phyloP scores from a whole-genome alignment of 768 basidiomycete genomes.

The Suillus brevipes region DNA sequence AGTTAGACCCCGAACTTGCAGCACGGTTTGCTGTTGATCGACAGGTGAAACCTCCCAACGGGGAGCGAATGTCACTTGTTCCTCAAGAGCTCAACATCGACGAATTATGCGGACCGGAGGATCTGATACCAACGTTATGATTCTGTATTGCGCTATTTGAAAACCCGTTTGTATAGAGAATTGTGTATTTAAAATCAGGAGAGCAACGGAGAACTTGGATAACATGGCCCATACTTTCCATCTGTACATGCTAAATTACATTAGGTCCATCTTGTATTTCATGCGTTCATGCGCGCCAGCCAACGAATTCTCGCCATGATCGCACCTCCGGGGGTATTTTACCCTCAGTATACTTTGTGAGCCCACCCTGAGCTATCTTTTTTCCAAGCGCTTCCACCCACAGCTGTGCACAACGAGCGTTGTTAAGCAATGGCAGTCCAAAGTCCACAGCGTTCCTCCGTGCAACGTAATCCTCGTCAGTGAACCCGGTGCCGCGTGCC shows the following conservation, averaged over 20 bases:
- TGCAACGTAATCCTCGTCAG: constrained; percentile 96
- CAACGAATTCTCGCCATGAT: constrained; percentile 91
- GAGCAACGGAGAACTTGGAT: background rate
- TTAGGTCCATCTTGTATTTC: background rate
- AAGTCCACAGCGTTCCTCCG: constrained; percentile 97
- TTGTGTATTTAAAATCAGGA: background rate
- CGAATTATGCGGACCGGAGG: constrained; percentile 50
- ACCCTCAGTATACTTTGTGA: constrained; percentile 82
- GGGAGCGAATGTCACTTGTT: constrained; percentile 20
- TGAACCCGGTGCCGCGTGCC: constrained; percentile 67
- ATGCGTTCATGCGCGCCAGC: constrained; percentile 53
- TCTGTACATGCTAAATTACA: background rate
- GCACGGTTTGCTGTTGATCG: constrained; percentile 68
- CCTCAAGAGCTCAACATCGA: constrained; percentile 43
- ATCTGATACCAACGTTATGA: constrained; percentile 31
- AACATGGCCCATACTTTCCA: background rate
- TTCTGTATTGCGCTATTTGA: background rate
- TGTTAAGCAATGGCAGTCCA: constrained; percentile 88
- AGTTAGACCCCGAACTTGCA: constrained; percentile 49
- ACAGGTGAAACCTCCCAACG: constrained; percentile 15
- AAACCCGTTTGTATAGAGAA: background rate
- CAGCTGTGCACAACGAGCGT: constrained; percentile 82
- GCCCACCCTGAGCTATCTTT: constrained; percentile 80
- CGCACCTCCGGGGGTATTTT: constrained; percentile 87
- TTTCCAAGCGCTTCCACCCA: constrained; percentile 87